phyloP scores from a whole-genome alignment of 2,329 filamentous ascomycete genomes.

The Hypoxylon sp. region DNA sequence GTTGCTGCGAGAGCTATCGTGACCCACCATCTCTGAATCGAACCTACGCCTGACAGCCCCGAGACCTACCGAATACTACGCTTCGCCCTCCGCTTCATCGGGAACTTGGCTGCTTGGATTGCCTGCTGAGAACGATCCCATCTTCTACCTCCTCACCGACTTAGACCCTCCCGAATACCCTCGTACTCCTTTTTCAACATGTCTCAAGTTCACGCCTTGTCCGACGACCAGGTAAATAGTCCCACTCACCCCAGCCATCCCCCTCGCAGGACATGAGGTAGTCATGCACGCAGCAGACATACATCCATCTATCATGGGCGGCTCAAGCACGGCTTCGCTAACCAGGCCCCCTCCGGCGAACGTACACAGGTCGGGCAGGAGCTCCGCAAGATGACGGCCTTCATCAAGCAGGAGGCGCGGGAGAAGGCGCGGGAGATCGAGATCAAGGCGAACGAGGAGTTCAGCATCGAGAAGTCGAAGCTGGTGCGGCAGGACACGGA shows the following conservation, averaged over 20 bases:
- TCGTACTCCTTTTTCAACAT: slow-evolving; percentile 61
- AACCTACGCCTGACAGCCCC: slow-evolving; percentile 2
- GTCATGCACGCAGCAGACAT: too few relatives aligned
- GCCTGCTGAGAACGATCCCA: slow-evolving; percentile 18
- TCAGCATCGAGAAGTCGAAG: slow-evolving; percentile 98
- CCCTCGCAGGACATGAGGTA: slow-evolving; percentile 27
- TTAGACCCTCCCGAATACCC: slow-evolving; percentile 48
- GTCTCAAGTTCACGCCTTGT: slow-evolving; percentile 93
- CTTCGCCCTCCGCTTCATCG: slow-evolving; percentile 4
- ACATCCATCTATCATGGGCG: slow-evolving; percentile 3
- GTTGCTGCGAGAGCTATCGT: slow-evolving; percentile 19
- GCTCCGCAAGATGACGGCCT: slow-evolving; percentile 99
- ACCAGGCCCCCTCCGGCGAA: neutral
- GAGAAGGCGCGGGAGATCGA: slow-evolving; percentile 98
- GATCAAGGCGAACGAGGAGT: slow-evolving; percentile 98
- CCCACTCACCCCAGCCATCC: slow-evolving; percentile 1
- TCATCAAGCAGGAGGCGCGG: slow-evolving; percentile 97
- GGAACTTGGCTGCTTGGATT: slow-evolving; percentile 2
- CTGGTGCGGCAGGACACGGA: slow-evolving; percentile 95
- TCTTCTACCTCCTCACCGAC: slow-evolving; percentile 22
- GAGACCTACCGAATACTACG: neutral
- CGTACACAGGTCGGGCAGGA: slow-evolving; percentile 86
- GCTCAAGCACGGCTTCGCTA: neutral
- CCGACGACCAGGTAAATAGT: slow-evolving; percentile 86
- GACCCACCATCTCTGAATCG: slow-evolving; percentile 19